Evolutionary conservation across 768 basidiomycete species (phyloP), one percentile per base, ranked within the genome.

Genomic region (Tulasnella sp.): DNA sequence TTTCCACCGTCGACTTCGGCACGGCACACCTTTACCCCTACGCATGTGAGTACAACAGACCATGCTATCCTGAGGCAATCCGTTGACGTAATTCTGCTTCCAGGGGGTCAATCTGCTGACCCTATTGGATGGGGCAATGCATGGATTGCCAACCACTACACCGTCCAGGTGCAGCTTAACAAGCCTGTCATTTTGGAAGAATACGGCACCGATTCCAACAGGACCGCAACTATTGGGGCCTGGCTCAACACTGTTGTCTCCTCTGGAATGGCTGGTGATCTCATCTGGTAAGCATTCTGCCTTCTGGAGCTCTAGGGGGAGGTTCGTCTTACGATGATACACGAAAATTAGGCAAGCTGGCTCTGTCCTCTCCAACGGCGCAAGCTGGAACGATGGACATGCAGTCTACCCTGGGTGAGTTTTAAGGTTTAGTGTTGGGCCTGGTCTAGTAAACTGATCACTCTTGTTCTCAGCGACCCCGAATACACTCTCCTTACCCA

Each of bases 151-250:
- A 90, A 91, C 84, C 92, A 92, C 83, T 88, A 88, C 21, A 83
- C 87, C 0, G 87, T 89, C 8, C 88, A 89, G 83, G 88, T 85
- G 76, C 84, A 84, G 3, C 85, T 84, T 56, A 87, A 88, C 82
- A 92, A 93, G 84, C 91, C 92, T 3, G 90, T 90, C 14, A 87
- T 92, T 81, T 80, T 81, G 48, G 91, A 92, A 83, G 92, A 92
- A 81, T 92, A 91, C 81, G 91, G 91, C 44, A 88, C 91, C 4
- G 89, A 89, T 1, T 86, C 86, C 81, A 81, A 83, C 82, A 89
- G 89, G 81, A 80, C 86, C 0, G 83, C 86, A 0, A 88, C 87
- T 19, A 92, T 92, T 83, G 84, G 87, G 31, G 83, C 86, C 34
- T 93, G 91, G 91, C 39, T 80, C 34, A 46, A 58, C 46, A 76